These are phyloP conservation scores for Vitis hybrid DNA, from an alignment of 177 flowering plant species.

Conservation along the genomic window DNA sequence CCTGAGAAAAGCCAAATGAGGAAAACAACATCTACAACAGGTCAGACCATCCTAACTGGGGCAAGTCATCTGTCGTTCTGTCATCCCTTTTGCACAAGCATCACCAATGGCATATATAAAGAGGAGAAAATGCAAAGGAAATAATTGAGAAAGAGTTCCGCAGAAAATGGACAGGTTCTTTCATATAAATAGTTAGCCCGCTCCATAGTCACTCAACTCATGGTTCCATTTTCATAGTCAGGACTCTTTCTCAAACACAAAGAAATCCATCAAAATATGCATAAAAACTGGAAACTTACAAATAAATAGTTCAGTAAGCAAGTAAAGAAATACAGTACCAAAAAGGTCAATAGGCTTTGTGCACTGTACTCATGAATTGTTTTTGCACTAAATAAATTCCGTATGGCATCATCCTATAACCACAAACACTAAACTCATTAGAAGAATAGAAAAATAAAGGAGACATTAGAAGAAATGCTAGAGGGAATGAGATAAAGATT, in stretches of 20 bases:
- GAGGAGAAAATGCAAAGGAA: too few species aligned
- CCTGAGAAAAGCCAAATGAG: too few species aligned
- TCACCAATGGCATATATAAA: too few species aligned
- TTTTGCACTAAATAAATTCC: constrained; percentile 97
- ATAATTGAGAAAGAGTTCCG: too few species aligned
- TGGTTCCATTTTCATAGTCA: too few species aligned
- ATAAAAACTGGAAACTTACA: neutral
- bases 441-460: constrained; percentile 2
- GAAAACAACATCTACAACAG: too few species aligned
- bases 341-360: constrained; percentile 80
- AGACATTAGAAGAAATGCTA: neutral
- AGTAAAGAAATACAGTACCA: constrained; percentile 51
- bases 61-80: too few species aligned
- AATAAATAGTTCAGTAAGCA: neutral
- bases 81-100: too few species aligned
- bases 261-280: neutral
- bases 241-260: neutral
- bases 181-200: too few species aligned
- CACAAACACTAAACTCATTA: constrained; percentile 10
- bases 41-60: too few species aligned
- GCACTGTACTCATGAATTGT: constrained; percentile 96
- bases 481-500: neutral
- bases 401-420: constrained; percentile 96
- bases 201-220: too few species aligned
- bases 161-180: too few species aligned